Base-by-base conservation (phyloP, 2,329 filamentous ascomycete genomes). In the Fusarium sp. region DNA sequence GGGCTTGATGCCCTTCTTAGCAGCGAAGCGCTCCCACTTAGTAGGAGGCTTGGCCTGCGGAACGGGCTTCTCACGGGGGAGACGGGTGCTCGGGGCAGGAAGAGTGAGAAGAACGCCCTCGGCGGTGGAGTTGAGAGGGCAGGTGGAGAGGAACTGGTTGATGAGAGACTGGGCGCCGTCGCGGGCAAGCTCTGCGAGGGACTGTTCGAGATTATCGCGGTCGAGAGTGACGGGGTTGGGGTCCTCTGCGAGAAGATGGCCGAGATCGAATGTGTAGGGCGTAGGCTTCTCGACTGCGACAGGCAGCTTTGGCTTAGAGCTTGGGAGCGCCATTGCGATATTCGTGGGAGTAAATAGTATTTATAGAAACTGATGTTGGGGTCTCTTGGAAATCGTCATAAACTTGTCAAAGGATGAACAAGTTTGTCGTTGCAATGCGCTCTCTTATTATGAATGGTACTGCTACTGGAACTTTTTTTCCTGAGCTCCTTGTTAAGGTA, bases 1-100 rank as follows among this genome's bases (percentile, higher is more conserved):
- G 83, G 91, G 91, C 85, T 93, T 93, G 85, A 99, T 98, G 62
- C 96, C 96, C 88, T 98, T 97, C 90, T 97, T 97, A 82, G 91
- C 92, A 50, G 96, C 96, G 85, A 99, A 99, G 79, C 92, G 90
- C 86, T 97, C 92, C 96, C 96, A 99, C 82, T 95, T 97, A 66
- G 95, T 98, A 75, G 92, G 92, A 64, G 91, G 86, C 85, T 95
- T 96, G 75, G 91, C 89, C 62, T 90, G 88, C 2, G 96, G 96
- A 14, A 98, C 86, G 15, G 94, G 94, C 84, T 99, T 98, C 85
- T 98, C 95, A 76, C 96, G 92, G 30, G 96, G 96, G 8, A 98
- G 87, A 2, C 86, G 82, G 4, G 92, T 97, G 26, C 88, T 85
- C 1, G 90, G 86, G 0, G 88, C 82, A 0, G 96, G 96, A 0